A percentile compares a stretch with the other conserved stretches of the same genome.
These are phyloP conservation scores for Hirsutella thompsonii DNA, from an alignment of 2,329 filamentous ascomycete genomes.

Conservation along the genomic window DNA sequence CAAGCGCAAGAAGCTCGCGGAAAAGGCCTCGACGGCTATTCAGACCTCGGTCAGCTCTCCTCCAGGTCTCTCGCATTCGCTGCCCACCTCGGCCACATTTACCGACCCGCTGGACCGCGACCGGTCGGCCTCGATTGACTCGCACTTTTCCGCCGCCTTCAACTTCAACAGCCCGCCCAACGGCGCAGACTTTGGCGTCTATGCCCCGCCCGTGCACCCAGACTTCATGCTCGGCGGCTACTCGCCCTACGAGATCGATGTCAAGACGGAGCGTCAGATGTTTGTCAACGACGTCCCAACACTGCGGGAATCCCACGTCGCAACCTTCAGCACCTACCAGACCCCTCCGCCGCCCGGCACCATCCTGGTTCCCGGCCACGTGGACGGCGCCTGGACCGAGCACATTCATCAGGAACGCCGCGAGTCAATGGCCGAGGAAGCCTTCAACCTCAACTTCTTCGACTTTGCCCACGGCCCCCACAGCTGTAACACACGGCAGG, in stretches of 20 bases:
- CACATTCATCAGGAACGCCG: constrained; percentile 26
- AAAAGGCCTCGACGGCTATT: constrained; percentile 57
- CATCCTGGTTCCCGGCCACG: constrained; percentile 48
- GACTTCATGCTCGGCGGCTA: constrained; percentile 47
- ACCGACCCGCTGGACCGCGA: constrained; percentile 62
- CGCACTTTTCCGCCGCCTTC: constrained; percentile 61
- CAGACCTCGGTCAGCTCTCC: constrained; percentile 52
- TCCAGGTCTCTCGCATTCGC: constrained; percentile 67
- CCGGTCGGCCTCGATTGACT: constrained; percentile 67
- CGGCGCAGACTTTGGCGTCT: constrained; percentile 44
- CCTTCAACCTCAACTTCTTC: constrained; percentile 66
- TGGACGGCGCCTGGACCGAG: constrained; percentile 49
- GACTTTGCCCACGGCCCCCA: constrained; percentile 60
- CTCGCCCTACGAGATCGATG: constrained; percentile 83
- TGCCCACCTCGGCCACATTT: constrained; percentile 69
- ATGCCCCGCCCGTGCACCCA: constrained; percentile 49
- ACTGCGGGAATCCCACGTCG: constrained; percentile 73
- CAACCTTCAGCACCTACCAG: constrained; percentile 86
- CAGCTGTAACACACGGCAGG: constrained; percentile 47
- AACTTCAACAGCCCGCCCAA: constrained; percentile 54
- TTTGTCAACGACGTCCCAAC: constrained; percentile 86
- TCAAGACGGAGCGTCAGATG: constrained; percentile 91
- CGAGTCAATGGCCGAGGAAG: constrained; percentile 55
- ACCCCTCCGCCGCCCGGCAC: constrained; percentile 60
- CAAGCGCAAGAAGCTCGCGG: constrained; percentile 87